These are phyloP conservation scores for Conticribra weissflogii DNA, from an alignment of 108 stramenopile genomes.

Conservation along the genomic window DNA sequence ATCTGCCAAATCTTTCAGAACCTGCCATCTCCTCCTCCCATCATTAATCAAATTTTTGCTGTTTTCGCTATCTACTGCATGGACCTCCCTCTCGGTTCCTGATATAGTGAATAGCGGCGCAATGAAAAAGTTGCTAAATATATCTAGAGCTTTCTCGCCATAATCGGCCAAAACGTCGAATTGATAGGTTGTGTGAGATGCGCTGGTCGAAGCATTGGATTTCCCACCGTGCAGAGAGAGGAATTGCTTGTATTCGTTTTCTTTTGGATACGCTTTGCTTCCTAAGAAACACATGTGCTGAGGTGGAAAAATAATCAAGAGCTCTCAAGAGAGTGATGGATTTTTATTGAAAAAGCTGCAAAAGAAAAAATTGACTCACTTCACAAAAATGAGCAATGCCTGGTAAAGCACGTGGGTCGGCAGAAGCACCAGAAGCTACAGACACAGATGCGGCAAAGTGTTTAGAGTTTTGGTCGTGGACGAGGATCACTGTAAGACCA, in stretches of 20 bases:
- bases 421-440: conserved; percentile 68
- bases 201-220: conserved; percentile 83
- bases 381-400: conserved; percentile 92
- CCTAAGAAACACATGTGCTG: conserved; percentile 81
- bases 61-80: conserved; percentile 90
- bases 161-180: conserved; percentile 80
- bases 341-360: too few relatives aligned
- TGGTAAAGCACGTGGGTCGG: conserved; percentile 76
- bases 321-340: too few relatives aligned
- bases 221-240: conserved; percentile 79
- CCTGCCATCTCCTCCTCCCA: conserved; percentile 76
- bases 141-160: conserved; percentile 78
- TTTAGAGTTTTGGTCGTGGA: conserved; percentile 78
- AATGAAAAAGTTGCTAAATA: conserved; percentile 84
- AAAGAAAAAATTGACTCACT: conserved; percentile 31
- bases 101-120: conserved; percentile 77
- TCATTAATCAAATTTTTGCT: conserved; percentile 86
- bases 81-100: conserved; percentile 79
- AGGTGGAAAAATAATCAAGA: not conserved
- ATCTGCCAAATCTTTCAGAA: conserved; percentile 77
- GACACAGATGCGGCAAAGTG: conserved; percentile 76
- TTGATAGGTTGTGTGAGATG: conserved; percentile 84
- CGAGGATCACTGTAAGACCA: conserved; percentile 52
- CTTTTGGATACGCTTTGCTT: conserved; percentile 69
- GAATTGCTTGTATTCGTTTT: conserved; percentile 85